A percentile compares a stretch with the other conserved stretches of the same genome.
These are phyloP conservation scores for Barnettozyma vustinii DNA, from an alignment of 805 yeast species.

Conservation along the genomic window DNA sequence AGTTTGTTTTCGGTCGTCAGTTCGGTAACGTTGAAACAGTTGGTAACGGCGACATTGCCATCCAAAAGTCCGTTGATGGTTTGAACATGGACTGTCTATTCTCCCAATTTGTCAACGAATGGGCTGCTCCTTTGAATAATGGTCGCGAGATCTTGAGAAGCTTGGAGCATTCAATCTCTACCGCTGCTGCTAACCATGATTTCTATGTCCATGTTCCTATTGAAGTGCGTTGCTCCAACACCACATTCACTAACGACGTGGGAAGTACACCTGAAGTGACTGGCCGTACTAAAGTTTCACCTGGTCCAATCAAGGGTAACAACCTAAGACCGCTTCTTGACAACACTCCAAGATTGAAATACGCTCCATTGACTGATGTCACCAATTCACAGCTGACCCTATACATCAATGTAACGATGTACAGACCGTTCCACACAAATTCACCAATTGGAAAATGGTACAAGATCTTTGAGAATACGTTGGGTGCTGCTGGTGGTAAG, in stretches of 20 bases:
- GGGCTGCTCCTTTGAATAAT: constrained; percentile 86
- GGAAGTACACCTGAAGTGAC: constrained; percentile 41
- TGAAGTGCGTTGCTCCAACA: constrained; percentile 90
- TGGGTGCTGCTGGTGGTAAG: constrained; percentile 77
- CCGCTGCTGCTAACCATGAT: constrained; percentile 54
- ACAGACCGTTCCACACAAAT: constrained; percentile 81
- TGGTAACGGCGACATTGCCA: constrained; percentile 55
- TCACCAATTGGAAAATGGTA: constrained; percentile 80
- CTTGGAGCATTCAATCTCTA: constrained; percentile 54
- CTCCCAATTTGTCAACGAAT: constrained; percentile 90
- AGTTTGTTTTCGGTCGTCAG: constrained; percentile 78
- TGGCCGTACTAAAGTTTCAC: constrained; percentile 43
- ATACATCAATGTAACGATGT: constrained; percentile 90
- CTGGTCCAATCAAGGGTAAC: constrained; percentile 86
- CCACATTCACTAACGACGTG: constrained; percentile 38
- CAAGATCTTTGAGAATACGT: constrained; percentile 70
- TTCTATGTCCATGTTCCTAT: constrained; percentile 92
- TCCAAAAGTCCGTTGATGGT: constrained; percentile 78
- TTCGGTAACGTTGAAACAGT: constrained; percentile 70
- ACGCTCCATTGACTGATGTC: constrained; percentile 40
- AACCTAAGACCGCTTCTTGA: constrained; percentile 77
- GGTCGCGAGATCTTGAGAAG: constrained; percentile 69
- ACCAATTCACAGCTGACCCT: constrained; percentile 75
- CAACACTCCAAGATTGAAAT: constrained; percentile 63
- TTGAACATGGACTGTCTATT: constrained; percentile 94